phyloP scores from a whole-genome alignment of 805 yeast genomes.

The Saccharomycopsis lassenensis region DNA sequence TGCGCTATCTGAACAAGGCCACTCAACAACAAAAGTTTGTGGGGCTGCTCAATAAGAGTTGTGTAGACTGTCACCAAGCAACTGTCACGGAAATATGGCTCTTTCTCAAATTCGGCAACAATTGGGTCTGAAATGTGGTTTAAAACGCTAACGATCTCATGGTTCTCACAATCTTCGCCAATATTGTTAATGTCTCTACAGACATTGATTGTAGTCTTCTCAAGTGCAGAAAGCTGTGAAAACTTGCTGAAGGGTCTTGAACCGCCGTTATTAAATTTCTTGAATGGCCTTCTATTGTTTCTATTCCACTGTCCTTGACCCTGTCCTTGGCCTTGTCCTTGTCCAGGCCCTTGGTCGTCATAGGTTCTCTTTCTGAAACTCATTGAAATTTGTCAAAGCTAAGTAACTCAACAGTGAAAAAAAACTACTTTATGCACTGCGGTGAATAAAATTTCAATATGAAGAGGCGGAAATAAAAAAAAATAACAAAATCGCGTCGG shows the following conservation, averaged over 20 bases:
- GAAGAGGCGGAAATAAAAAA: too few species aligned
- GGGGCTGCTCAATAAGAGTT: constrained; percentile 79
- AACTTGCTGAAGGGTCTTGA: background rate
- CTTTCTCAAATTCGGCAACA: constrained; percentile 10
- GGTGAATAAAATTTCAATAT: too few species aligned
- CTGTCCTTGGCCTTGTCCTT: background rate
- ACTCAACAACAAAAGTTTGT: constrained; percentile 65
- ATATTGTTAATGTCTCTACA: constrained; percentile 13
- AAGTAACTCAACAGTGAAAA: too few species aligned
- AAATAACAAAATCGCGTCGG: too few species aligned
- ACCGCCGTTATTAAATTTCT: constrained; percentile 1
- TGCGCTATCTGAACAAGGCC: constrained; percentile 58
- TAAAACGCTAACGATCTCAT: constrained; percentile 6
- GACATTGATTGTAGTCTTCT: constrained; percentile 12
- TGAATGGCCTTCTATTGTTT: background rate
- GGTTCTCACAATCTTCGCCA: constrained; percentile 11
- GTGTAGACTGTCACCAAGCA: constrained; percentile 51
- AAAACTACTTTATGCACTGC: too few species aligned
- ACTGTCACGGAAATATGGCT: constrained; percentile 9
- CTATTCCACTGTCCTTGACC: background rate
- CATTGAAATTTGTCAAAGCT: too few species aligned
- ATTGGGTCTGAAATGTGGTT: constrained; percentile 13
- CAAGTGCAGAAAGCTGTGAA: constrained; percentile 5
- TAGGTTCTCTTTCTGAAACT: constrained; percentile 9
- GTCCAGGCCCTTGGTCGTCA: background rate